These are phyloP conservation scores for Septoria linicola DNA, from an alignment of 2,329 filamentous ascomycete species.

Conservation along the genomic window DNA sequence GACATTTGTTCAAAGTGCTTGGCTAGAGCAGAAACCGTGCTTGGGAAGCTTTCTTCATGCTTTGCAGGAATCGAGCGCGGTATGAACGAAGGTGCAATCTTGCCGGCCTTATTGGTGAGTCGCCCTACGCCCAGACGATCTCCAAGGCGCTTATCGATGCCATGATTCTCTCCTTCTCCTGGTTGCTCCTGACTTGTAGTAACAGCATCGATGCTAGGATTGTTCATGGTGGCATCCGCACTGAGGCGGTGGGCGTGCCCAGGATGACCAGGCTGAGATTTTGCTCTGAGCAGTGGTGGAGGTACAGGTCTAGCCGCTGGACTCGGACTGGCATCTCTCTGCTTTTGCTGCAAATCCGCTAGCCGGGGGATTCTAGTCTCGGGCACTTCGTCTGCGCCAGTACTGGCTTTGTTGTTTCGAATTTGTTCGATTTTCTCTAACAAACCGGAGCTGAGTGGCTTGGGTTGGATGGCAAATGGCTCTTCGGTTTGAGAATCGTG, in stretches of 20 bases:
- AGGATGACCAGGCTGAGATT: conserved; percentile 48
- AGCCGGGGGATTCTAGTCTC: conserved; percentile 40
- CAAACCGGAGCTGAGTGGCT: conserved; percentile 38
- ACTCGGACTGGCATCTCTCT: conserved; percentile 38
- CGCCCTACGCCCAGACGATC: conserved; percentile 50
- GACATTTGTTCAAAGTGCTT: conserved; percentile 96
- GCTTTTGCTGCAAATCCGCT: conserved; percentile 34
- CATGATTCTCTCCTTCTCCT: not conserved
- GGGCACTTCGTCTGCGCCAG: conserved; percentile 25
- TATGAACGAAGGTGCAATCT: conserved; percentile 68
- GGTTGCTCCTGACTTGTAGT: conserved; percentile 29
- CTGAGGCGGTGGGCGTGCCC: conserved; percentile 32
- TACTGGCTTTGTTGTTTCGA: conserved; percentile 31
- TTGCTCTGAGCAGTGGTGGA: conserved; percentile 51
- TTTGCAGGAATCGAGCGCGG: conserved; percentile 76
- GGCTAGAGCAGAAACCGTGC: conserved; percentile 85
- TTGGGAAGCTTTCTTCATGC: conserved; percentile 55
- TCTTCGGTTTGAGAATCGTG: conserved; percentile 22
- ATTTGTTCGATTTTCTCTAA: conserved; percentile 42
- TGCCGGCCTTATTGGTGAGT: conserved; percentile 52
- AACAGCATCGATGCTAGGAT: conserved; percentile 27
- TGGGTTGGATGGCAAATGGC: conserved; percentile 35
- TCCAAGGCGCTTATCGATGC: conserved; percentile 69
- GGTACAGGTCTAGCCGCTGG: conserved; percentile 37
- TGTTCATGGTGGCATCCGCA: conserved; percentile 24